Conservation (phyloP, 768 basidiomycete species). For the Suillus weaverae region DNA sequence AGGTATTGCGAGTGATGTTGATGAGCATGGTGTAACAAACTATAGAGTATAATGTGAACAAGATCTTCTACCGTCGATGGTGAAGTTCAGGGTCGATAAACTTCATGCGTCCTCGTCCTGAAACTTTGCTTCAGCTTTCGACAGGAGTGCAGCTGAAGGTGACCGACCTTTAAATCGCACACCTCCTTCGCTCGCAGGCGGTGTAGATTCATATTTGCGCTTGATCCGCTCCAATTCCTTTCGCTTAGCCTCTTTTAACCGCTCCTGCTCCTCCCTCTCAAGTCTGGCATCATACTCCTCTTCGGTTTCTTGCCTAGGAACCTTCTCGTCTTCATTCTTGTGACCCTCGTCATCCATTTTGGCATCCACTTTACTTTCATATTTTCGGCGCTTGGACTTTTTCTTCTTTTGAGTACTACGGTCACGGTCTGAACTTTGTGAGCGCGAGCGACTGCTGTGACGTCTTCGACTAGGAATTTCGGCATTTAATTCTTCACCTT, state of each 20-base stretch:
- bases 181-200: conserved; percentile 39
- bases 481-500: conserved; percentile 9
- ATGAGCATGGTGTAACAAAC: background rate
- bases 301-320: conserved; percentile 52
- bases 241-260: conserved; percentile 47
- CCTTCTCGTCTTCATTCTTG: conserved; percentile 6
- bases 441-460: conserved; percentile 22
- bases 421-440: conserved; percentile 30
- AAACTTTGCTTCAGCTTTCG: background rate
- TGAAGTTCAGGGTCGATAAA: conserved; percentile 59
- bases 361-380: conserved; percentile 1
- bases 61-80: conserved; percentile 22
- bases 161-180: conserved; percentile 64
- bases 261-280: conserved; percentile 65
- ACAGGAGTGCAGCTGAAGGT: background rate
- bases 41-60: background rate
- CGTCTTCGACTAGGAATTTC: conserved; percentile 21
- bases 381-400: conserved; percentile 25
- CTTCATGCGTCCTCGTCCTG: conserved; percentile 69
- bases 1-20: conserved; percentile 9
- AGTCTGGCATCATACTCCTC: conserved; percentile 72
- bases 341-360: conserved; percentile 14
- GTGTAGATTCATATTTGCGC: conserved; percentile 35
- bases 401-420: conserved; percentile 21
- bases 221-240: conserved; percentile 52